phyloP scores from a whole-genome alignment of 2,329 filamentous ascomycete genomes.

The Paecilomyces variotii region DNA sequence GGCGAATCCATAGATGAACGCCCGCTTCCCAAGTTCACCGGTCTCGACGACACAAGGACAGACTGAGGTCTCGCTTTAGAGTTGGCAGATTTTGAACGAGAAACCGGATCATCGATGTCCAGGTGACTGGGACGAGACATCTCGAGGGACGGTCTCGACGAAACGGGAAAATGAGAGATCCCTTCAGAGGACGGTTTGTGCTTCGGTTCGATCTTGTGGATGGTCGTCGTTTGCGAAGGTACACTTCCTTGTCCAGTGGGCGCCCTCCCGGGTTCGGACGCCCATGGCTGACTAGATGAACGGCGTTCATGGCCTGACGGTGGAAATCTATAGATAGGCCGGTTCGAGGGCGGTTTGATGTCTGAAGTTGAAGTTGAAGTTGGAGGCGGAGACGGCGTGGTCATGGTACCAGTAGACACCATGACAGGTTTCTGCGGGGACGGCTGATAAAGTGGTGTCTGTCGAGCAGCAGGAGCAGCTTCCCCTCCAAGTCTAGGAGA shows the following conservation, averaged over 20 bases:
- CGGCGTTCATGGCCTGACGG: slow-evolving; percentile 36
- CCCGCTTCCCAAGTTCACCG: slow-evolving; percentile 65
- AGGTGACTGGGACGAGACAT: slow-evolving; percentile 55
- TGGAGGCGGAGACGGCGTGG: slow-evolving; percentile 42
- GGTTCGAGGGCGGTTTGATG: slow-evolving; percentile 19
- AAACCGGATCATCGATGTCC: slow-evolving; percentile 53
- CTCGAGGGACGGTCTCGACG: slow-evolving; percentile 63
- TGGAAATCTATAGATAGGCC: slow-evolving; percentile 49
- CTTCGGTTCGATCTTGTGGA: slow-evolving; percentile 38
- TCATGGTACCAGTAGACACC: slow-evolving; percentile 76
- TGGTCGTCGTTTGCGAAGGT: slow-evolving; percentile 26
- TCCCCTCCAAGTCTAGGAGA: slow-evolving; percentile 17
- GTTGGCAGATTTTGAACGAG: slow-evolving; percentile 56
- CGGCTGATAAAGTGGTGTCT: slow-evolving; percentile 29
- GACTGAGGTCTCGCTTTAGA: slow-evolving; percentile 67
- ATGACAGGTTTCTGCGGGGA: slow-evolving; percentile 45
- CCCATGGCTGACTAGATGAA: slow-evolving; percentile 43
- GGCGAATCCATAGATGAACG: slow-evolving; percentile 30
- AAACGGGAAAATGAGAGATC: slow-evolving; percentile 48
- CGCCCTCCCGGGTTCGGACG: slow-evolving; percentile 18
- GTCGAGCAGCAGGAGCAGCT: slow-evolving; percentile 15
- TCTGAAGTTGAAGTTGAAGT: slow-evolving; percentile 32
- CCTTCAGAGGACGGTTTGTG: slow-evolving; percentile 43
- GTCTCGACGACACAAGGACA: slow-evolving; percentile 71
- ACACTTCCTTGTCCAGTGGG: slow-evolving; percentile 15